Base-by-base conservation (phyloP, 805 yeast species). In the Yarrowia yakushimensis region DNA sequence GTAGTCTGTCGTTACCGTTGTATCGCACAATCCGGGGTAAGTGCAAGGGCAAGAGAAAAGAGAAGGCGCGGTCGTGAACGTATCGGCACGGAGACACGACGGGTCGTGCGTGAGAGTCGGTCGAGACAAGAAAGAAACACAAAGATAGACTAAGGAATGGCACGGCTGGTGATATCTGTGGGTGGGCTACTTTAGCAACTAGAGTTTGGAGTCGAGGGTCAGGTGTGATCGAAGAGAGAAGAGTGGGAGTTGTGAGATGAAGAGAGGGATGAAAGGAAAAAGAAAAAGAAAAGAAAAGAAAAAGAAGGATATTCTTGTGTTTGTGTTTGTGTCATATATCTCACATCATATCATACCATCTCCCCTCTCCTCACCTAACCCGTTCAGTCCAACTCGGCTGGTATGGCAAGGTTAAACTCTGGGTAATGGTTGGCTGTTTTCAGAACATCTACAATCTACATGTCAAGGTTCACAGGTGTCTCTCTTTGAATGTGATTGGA, bases 101-200 rank as follows among this genome's bases (percentile, higher is more conserved):
- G 36, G 15, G 36, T 31, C 36, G 36, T 10, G 3, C 36, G 4
- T 17, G 17, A 31, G 4, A 13, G 31, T 28, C 31, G 31, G 31
- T n/a, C n/a, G n/a, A n/a, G 10, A 28, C 31, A 28, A 28, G 31
- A 28, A 12, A 12, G 3, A 10, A 6, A 28, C 6, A 31, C 30
- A 31, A 46, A 48, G 39, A 45, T 34, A 33, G 39, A 20, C 55
- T 48, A 48, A 39, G 39, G 55, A 39, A 48, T 48, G 55, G 55
- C 55, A 48, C 55, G 55, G 55, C 55, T 48, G 55, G 55, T 39
- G 55, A 48, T 48, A 48, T 10, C 37, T 48, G 55, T 48, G 55
- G 55, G 55, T 48, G 55, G 55, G 55, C 55, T 31, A 48, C 55
- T 48, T 48, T 31, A 48, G 55, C 55, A 48, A 48, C 39, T n/a